These are phyloP conservation scores for Ceratocystis alfenasii DNA, from an alignment of 2,329 filamentous ascomycete genomes.

Conservation along the genomic window DNA sequence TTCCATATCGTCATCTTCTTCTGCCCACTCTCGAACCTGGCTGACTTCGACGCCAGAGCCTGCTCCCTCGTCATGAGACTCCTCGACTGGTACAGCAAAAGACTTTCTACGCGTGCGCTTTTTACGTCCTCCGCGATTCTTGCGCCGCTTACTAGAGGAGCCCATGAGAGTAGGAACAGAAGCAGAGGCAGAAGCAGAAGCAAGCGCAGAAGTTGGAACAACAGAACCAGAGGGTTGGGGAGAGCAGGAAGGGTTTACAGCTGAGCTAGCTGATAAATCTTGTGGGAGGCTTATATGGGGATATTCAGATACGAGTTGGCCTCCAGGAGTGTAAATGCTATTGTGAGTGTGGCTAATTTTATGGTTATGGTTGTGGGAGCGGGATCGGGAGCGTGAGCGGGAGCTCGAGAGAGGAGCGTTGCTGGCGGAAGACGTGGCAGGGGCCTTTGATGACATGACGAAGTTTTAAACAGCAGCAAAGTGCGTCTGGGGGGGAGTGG, in stretches of 20 bases:
- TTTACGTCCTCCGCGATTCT: conserved; percentile 65
- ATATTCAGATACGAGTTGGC: neutral
- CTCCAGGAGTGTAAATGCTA: neutral
- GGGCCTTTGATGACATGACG: neutral
- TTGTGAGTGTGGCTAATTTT: neutral
- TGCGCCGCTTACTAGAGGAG: conserved; percentile 44
- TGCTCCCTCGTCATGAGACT: conserved; percentile 32
- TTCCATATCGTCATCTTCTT: conserved; percentile 18
- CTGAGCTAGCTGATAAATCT: neutral
- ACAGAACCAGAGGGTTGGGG: neutral
- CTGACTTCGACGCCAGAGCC: conserved; percentile 16
- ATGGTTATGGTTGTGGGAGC: neutral
- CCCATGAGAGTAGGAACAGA: conserved; percentile 20
- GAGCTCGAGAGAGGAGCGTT: conserved; percentile 5
- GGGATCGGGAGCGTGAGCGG: conserved; percentile 5
- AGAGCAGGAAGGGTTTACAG: neutral
- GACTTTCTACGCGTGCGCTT: conserved; percentile 66
- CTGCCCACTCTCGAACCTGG: conserved; percentile 16
- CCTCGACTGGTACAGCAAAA: conserved; percentile 56
- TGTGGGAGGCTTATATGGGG: neutral
- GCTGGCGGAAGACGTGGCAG: neutral
- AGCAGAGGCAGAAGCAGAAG: conserved; percentile 8
- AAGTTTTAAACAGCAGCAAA: conserved; percentile 2
- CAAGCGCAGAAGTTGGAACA: neutral
- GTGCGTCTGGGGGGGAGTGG: neutral